Evolutionary conservation across 805 yeast species (phyloP), one percentile per base, ranked within the genome.

Genomic region (Wickerhamomyces subpelliculosus): DNA sequence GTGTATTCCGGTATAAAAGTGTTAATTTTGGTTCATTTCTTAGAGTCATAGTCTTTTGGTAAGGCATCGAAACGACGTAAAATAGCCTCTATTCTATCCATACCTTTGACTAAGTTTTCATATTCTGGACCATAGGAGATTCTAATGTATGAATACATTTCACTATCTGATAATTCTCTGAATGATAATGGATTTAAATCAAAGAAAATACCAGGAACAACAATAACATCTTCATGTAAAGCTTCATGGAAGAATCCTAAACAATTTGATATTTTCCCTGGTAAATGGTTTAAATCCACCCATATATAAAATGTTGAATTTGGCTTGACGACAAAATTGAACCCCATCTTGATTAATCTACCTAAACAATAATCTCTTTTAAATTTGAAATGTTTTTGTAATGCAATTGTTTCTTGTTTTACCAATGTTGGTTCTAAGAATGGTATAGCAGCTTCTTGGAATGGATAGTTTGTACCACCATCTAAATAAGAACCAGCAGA

Each of bases 171-270:
- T 36, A 75, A 57, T 36, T 63, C 66, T 49, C 68, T 53, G 47
- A 66, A 54, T 32, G 67, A 64, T 38, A 63, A 68, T 4, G 82
- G 82, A 45, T 75, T 75, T 45, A 75, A 65, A 51, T 75, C 74
- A 52, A 75, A 75, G 61, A 75, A 75, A 44, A 75, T 75, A 3
- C 82, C 82, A 4, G 82, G 82, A 16, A 75, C 82, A 24, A 72
- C 70, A 49, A 75, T 75, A 11, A 74, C 78, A 47, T 69, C 69
- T 46, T 75, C 79, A 48, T 74, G 80, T 31, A 75, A 58, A 42
- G 78, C 73, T 54, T 75, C 82, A 51, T 75, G 82, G 68, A 75
- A 75, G 48, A 75, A 75, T 0, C 82, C 81, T 30, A 75, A 62
- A 49, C 80, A 72, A 49, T 75, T 75, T 34, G 72, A 62, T 36